Evolutionary conservation across 1,284 basidiomycete species (phyloP), one percentile per base, ranked within the genome.

Genomic region (Rhodotorula sp.): DNA sequence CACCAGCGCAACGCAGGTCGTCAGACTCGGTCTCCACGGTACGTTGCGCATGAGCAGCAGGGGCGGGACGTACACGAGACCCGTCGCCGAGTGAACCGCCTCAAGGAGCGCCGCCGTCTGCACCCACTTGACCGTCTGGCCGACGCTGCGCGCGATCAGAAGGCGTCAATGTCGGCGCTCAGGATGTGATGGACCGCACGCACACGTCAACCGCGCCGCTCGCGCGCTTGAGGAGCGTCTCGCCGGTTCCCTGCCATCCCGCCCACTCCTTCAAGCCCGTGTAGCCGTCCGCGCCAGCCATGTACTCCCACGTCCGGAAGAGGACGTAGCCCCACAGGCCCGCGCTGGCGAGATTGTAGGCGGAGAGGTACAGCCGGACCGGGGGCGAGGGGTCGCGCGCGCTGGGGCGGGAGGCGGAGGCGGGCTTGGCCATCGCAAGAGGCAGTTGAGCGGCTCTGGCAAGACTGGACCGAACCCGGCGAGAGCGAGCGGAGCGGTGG

Each of bases 21-120:
- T 64, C 34, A 55, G 53, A 29, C 13, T 3, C 41, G 7, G 27
- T 39, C 8, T 25, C 15, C 12, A 25, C 13, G 3, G 9, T 17
- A 3, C 21, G 21, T 21, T 0, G 36, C 27, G 29, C 1, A 8
- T 25, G 34, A 22, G 8, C 22, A 12, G 22, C 7, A 15, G 36
- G n/a, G n/a, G 21, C 0, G 36, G 41, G 13, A 74, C 72, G 62
- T 54, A 75, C 70, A 99, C 97, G 84, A 89, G 88, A 0, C 94
- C 90, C 15, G 94, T 78, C 15, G 89, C 82, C 53, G 90, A 88
- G 80, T 99, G 97, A 2, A 91, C 74, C 37, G 96, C 86, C 81
- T 97, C 94, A 57, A 97, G 83, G 1, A 88, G 78, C 1, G 94
- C 94, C 57, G 88, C 86, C 36, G 86, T 91, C 84, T 97, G 94